These are phyloP conservation scores for Candida cerambycidarum DNA, from an alignment of 805 yeast species.

Conservation along the genomic window DNA sequence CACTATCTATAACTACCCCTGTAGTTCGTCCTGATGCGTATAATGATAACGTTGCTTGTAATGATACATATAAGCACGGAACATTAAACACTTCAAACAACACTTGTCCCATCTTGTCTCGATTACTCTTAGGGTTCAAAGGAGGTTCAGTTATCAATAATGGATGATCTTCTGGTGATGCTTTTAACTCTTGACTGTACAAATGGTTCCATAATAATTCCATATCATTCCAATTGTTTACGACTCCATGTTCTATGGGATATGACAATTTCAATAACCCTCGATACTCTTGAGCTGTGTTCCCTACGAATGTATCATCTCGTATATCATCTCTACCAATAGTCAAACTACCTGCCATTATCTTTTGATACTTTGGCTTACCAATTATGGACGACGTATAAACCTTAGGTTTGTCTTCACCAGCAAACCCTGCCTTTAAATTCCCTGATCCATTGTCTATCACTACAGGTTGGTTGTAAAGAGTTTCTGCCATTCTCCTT, in stretches of 20 bases:
- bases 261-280: slow-evolving; percentile 72
- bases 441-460: slow-evolving; percentile 72
- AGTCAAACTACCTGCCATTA: slow-evolving; percentile 58
- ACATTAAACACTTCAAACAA: slow-evolving; percentile 71
- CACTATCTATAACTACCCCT: slow-evolving; percentile 86
- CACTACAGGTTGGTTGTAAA: slow-evolving; percentile 48
- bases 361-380: slow-evolving; percentile 76
- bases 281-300: slow-evolving; percentile 67
- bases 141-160: slow-evolving; percentile 88
- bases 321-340: slow-evolving; percentile 40
- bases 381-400: slow-evolving; percentile 71
- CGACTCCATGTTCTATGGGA: slow-evolving; percentile 80
- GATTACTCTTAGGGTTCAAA: slow-evolving; percentile 62
- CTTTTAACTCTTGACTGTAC: slow-evolving; percentile 55
- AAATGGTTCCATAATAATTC: slow-evolving; percentile 77
- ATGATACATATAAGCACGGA: slow-evolving; percentile 71
- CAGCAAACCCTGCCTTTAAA: slow-evolving; percentile 89
- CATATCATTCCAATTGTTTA: slow-evolving; percentile 83
- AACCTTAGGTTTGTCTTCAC: slow-evolving; percentile 77
- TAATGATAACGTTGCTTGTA: slow-evolving; percentile 78
- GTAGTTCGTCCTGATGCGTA: slow-evolving; percentile 91
- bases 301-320: slow-evolving; percentile 73
- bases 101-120: slow-evolving; percentile 62
- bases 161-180: slow-evolving; percentile 79
- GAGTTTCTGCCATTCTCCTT: slow-evolving; percentile 10